Conservation (phyloP, 441 rosid species). For the Populus hybrid region DNA sequence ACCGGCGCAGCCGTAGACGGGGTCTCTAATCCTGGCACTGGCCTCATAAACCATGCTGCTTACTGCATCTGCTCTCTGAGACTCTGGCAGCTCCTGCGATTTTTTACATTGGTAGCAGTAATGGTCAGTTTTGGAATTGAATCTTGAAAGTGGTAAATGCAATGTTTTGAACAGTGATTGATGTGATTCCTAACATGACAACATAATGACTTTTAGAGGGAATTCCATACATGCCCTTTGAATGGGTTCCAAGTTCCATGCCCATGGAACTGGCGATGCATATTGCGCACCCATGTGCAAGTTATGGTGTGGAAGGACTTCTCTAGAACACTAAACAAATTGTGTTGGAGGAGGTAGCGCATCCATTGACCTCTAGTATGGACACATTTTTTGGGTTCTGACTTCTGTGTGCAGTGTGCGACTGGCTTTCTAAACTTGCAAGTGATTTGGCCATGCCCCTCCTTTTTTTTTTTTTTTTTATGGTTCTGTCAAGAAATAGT, state of each 20-base stretch:
- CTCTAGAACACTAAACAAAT: neutral
- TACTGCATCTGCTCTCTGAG: conserved; percentile 63
- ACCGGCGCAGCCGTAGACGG: conserved; percentile 66
- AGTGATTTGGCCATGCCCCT: neutral
- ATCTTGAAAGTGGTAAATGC: neutral
- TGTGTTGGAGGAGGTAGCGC: neutral
- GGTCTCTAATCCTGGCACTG: conserved; percentile 55
- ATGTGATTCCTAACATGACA: neutral
- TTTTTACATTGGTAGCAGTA: neutral
- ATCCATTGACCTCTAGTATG: conserved; percentile 11
- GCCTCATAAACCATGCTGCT: conserved; percentile 78
- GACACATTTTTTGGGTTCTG: neutral
- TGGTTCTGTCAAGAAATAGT: neutral
- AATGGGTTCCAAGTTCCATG: neutral
- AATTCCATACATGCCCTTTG: neutral
- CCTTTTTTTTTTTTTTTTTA: neutral
- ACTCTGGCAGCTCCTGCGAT: conserved; percentile 59
- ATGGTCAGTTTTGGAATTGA: neutral
- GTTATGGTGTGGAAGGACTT: conserved; percentile 3
- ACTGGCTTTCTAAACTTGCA: neutral
- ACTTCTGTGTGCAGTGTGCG: neutral
- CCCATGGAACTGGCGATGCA: neutral
- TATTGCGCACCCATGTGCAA: conserved; percentile 1
- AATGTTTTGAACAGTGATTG: neutral
- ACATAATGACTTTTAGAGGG: neutral